These are phyloP conservation scores for Zygosaccharomyces pseudobailii DNA, from an alignment of 1,139 yeast genomes.

Conservation along the genomic window DNA sequence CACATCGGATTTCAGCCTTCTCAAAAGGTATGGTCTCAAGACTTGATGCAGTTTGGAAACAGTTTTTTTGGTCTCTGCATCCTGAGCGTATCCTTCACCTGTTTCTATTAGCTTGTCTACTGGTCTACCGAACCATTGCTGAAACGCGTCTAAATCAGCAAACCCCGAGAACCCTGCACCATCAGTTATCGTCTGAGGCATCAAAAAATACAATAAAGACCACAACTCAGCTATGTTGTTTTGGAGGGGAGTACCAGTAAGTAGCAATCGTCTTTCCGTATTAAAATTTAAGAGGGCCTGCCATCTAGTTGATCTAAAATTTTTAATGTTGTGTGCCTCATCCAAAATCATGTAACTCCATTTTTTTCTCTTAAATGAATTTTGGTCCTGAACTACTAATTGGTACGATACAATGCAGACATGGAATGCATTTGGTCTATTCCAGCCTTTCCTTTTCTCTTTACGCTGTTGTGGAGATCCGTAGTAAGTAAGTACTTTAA, in stretches of 20 bases:
- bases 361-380: conserved; percentile 81
- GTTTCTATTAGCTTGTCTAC: conserved; percentile 89
- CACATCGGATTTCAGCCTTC: conserved; percentile 93
- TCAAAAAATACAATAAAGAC: conserved; percentile 87
- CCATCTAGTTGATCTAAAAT: conserved; percentile 95
- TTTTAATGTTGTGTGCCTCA: conserved; percentile 97
- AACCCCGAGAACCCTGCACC: conserved; percentile 74
- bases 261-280: conserved; percentile 75
- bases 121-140: conserved; percentile 97
- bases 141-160: conserved; percentile 93
- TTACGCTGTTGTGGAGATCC: conserved; percentile 98
- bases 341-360: conserved; percentile 98
- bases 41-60: conserved; percentile 90
- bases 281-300: conserved; percentile 90
- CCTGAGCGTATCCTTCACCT: conserved; percentile 48
- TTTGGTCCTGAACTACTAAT: conserved; percentile 93
- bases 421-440: conserved; percentile 91
- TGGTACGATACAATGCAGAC: conserved; percentile 97
- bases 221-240: conserved; percentile 89
- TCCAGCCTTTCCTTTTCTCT: conserved; percentile 96
- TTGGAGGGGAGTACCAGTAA: conserved; percentile 95
- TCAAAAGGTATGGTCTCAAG: conserved; percentile 80
- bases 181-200: conserved; percentile 60
- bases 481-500: conserved; percentile 90
- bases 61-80: conserved; percentile 72